phyloP scores from a whole-genome alignment of 2,329 filamentous ascomycete species.

The Trichophyton rubrum region DNA sequence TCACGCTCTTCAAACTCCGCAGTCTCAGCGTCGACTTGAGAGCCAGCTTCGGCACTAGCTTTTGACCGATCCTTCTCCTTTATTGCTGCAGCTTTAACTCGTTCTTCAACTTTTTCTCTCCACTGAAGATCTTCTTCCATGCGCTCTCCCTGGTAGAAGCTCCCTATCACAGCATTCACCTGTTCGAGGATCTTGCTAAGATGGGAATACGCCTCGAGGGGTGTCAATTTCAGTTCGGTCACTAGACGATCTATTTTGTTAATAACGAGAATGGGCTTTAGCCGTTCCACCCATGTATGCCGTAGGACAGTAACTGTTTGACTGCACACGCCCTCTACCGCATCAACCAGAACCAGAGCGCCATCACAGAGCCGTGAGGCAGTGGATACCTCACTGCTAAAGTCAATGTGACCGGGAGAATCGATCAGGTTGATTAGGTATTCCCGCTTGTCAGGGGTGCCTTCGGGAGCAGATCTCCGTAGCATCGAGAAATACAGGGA shows the following conservation, averaged over 20 bases:
- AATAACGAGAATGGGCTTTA: constrained; percentile 87
- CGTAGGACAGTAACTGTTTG: constrained; percentile 94
- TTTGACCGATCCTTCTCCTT: constrained; percentile 37
- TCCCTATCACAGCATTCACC: constrained; percentile 92
- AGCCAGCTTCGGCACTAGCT: constrained; percentile 39
- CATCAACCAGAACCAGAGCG: constrained; percentile 86
- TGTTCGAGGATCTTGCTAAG: constrained; percentile 83
- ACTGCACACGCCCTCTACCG: constrained; percentile 94
- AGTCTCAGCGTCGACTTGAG: constrained; percentile 37
- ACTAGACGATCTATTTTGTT: constrained; percentile 97
- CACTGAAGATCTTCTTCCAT: constrained; percentile 98
- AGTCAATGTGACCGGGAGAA: constrained; percentile 95
- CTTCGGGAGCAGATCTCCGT: constrained; percentile 56
- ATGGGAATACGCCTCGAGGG: constrained; percentile 77
- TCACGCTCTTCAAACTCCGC: constrained; percentile 74
- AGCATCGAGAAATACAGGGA: constrained; percentile 92
- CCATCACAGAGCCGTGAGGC: constrained; percentile 90
- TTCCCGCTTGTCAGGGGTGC: constrained; percentile 61
- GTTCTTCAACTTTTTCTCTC: constrained; percentile 84
- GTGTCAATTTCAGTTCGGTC: constrained; percentile 88
- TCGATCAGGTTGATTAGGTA: constrained; percentile 97
- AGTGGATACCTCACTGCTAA: constrained; percentile 94
- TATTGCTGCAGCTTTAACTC: constrained; percentile 57
- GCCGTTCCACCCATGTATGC: constrained; percentile 88
- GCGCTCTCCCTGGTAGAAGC: constrained; percentile 92